Base-by-base conservation (phyloP, 2,329 filamentous ascomycete species). In the Fusarium kyushuense region DNA sequence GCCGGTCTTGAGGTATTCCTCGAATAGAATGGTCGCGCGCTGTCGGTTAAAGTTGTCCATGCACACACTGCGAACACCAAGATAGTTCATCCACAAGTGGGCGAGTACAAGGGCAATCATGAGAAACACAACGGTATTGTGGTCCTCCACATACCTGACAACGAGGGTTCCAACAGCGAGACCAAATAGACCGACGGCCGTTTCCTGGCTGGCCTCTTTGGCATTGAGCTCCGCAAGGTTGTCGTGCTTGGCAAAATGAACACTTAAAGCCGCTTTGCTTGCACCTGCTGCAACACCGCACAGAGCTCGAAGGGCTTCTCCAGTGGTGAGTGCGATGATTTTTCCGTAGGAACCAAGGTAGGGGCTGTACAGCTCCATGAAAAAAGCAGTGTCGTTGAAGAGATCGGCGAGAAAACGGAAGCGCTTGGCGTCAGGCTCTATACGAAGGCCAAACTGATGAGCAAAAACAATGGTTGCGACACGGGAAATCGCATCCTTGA, bases 221-320 rank as follows among this genome's bases (percentile, higher is more conserved):
- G 95, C 94, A 80, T 97, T 98, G 58, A 99, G 84, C 78, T 98
- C 95, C 3, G 93, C 95, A 43, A 98, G 81, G 77, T 97, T 98
- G 36, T 93, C 92, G 76, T 89, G 89, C 70, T 85, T 88, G 11
- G 95, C 94, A 82, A 99, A 98, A 79, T 99, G 96, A 13, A 93
- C 92, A 76, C 92, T 96, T 71, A 99, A 81, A 64, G 92, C 94
- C 3, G 95, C 95, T 79, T 98, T 98, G 67, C 92, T 92, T 55
- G 93, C 94, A 14, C 92, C 93, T 1, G 93, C 95, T 1, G 95
- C 92, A 7, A 98, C 94, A 27, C 95, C 96, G 75, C 96, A 98
- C 1, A 97, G 81, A 0, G 86, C 83, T 4, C 86, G 80, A 43
- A 89, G 76, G 17, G 84, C 81, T 55, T 86, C 84, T 3, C 85